Percentiles rank a stretch among this genome's conserved stretches.
These are phyloP conservation scores for Cladorrhinum sp. DNA, from an alignment of 2,329 filamentous ascomycete genomes.

Conservation along the genomic window DNA sequence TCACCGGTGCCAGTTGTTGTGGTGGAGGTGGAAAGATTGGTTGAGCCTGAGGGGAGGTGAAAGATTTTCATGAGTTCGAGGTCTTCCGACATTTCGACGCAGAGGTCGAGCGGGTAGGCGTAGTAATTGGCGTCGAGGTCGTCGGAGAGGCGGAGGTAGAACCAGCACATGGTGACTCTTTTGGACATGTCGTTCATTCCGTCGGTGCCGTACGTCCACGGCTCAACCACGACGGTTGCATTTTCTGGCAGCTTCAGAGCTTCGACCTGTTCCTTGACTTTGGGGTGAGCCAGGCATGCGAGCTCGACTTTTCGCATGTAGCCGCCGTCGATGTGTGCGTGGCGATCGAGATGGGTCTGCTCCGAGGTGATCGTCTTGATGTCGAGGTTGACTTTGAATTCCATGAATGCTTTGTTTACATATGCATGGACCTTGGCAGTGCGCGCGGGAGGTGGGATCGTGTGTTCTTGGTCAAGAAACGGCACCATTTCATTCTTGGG, in stretches of 20 bases:
- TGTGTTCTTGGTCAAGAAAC: slow-evolving; percentile 45
- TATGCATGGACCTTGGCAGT: slow-evolving; percentile 40
- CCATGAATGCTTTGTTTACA: slow-evolving; percentile 30
- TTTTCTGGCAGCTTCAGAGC: slow-evolving; percentile 43
- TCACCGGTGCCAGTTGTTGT: slow-evolving; percentile 35
- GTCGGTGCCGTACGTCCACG: slow-evolving; percentile 55
- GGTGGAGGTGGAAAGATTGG: no score
- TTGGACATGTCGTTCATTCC: slow-evolving; percentile 49
- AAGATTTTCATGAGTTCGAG: slow-evolving; percentile 50
- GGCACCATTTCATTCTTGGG: slow-evolving; percentile 44
- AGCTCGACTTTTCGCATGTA: slow-evolving; percentile 48
- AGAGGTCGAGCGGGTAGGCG: slow-evolving; percentile 54
- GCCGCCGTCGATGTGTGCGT: slow-evolving; percentile 45
- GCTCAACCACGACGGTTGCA: slow-evolving; percentile 46
- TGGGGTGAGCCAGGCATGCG: slow-evolving; percentile 40
- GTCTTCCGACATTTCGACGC: slow-evolving; percentile 48
- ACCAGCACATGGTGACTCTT: slow-evolving; percentile 44
- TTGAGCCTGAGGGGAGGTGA: slow-evolving; percentile 42
- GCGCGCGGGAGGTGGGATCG: slow-evolving; percentile 31
- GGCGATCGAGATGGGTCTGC: slow-evolving; percentile 38
- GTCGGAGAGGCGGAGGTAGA: slow-evolving; percentile 39
- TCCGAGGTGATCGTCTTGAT: slow-evolving; percentile 28
- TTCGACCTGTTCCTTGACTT: slow-evolving; percentile 43
- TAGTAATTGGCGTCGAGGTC: slow-evolving; percentile 54
- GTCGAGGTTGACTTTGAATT: slow-evolving; percentile 36